Conservation (phyloP, 352 stramenopile species). For the Globisporangium spiculum region DNA sequence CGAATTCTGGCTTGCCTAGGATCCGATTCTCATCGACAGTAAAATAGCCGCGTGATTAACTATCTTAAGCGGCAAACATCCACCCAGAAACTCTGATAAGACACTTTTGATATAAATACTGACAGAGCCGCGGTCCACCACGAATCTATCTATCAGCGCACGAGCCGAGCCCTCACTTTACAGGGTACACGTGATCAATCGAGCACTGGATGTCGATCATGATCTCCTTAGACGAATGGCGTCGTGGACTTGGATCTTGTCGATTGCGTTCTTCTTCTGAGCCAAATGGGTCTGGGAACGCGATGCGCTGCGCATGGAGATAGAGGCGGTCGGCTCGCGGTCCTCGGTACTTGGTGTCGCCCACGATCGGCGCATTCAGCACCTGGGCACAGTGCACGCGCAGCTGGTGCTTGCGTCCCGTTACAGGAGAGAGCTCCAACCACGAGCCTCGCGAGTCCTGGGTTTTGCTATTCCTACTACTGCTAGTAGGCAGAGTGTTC, state of each 20-base stretch:
- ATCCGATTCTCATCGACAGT: neutral
- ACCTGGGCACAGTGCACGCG: slow-evolving; percentile 52
- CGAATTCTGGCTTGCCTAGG: neutral
- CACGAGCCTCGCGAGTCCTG: slow-evolving; percentile 21
- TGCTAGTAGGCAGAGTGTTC: slow-evolving; percentile 3
- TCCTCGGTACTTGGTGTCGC: slow-evolving; percentile 43
- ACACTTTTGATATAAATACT: neutral
- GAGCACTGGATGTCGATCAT: slow-evolving; percentile 11
- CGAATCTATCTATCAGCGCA: neutral
- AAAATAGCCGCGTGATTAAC: neutral
- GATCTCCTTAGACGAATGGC: neutral
- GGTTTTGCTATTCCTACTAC: neutral
- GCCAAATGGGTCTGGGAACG: slow-evolving; percentile 47
- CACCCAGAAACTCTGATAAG: neutral
- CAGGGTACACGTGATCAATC: neutral
- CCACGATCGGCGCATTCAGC: slow-evolving; percentile 48
- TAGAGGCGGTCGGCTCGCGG: slow-evolving; percentile 32
- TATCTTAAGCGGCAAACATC: neutral
- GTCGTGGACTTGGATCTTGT: neutral
- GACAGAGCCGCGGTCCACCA: neutral
- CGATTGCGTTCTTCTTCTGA: neutral
- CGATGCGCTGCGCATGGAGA: slow-evolving; percentile 49
- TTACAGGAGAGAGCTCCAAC: slow-evolving; percentile 54
- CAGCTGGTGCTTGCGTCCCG: slow-evolving; percentile 69
- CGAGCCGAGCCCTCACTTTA: neutral